Evolutionary conservation across 1,284 basidiomycete species (phyloP), one percentile per base, ranked within the genome.

Genomic region (Naganishia sp.): DNA sequence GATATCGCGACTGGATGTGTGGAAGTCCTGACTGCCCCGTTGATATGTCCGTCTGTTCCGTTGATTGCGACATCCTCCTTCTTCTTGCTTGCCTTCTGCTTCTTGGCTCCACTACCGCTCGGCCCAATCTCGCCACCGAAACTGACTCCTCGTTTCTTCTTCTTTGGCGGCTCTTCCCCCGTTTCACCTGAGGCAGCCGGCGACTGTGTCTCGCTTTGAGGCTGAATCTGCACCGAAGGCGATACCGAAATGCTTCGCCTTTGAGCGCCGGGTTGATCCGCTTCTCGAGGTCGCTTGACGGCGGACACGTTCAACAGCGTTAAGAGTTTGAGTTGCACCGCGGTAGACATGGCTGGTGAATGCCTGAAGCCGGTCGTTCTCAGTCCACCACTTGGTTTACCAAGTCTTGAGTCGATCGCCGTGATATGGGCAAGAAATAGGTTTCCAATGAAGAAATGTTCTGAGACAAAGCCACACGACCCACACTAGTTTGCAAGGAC

Each of bases 301-400:
- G 93, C 90, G 55, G 90, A 92, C 2, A 97, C 92, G 78, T 99
- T 99, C 36, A 99, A 84, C 1, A 99, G 85, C 0, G 96, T 99
- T 46, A 98, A 81, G 2, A 99, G 86, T 69, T 88, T 88, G 70
- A 81, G 70, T 57, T 79, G 75, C 52, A 89, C 89, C 2, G 87
- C 88, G n/a, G 88, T 53, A 2, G 65, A 66, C 65, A 66, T 66
- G 18, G 33, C 15, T 9, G 10, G 2, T 56, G 18, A 18, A 44
- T 46, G 18, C 23, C 45, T 13, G n/a, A 23, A 13, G n/a, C 25
- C 21, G 16, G 2, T 13, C 6, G 21, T 7, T 49, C 18, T 49
- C n/a, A 21, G 48, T 23, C 5, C 36, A 39, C 36, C 36, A 13
- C 36, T 39, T 39, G 36, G 13, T 10, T 13, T 13, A 39, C 4